Base-by-base conservation (phyloP, 495 filamentous ascomycete genomes). In the Penicillium riverlandense region DNA sequence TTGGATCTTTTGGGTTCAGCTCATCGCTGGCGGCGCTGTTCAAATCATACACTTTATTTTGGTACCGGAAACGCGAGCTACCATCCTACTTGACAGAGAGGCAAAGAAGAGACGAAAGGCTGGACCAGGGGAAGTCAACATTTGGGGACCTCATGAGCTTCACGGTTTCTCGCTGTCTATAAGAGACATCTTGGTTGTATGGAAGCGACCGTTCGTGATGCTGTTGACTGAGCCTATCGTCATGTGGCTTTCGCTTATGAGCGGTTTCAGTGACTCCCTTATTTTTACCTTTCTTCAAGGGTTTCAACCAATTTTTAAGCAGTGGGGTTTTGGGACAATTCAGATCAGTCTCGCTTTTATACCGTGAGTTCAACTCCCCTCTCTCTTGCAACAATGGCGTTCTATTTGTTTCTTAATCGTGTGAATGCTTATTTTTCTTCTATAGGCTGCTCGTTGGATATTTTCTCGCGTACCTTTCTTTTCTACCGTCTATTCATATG, bases 1-100 rank as follows among this genome's bases (percentile, higher is more conserved):
- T 38, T 91, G 87, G 88, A 77, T 71, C 45, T 84, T 88, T 63
- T 89, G 84, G 84, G 81, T 89, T 50, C 83, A 88, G 55, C 72
- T 90, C 45, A 84, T 88, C 49, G 78, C 88, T 44, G 85, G 86
- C 16, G 80, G 64, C 6, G 63, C 72, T 37, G 76, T 81, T 13
- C 80, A 88, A 50, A 27, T 78, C 6, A 65, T 85, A 47, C 71
- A 82, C 41, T 65, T 87, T 44, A 75, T 80, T 14, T 81, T 85
- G 45, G 22, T 22, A 22, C 83, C 83, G 0, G 84, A 88, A 53
- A 85, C 78, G 9, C 72, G 84, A 11, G 73, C 77, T 0, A 85
- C 79, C 7, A 77, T 85, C 44, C 63, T 85, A 57, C 71, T 88
- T 49, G 81, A 86, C 57, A 53, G 61, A 7, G 78, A 80, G 37